These are phyloP conservation scores for Saccharomycopsis lassenensis DNA, from an alignment of 805 yeast species.

Conservation along the genomic window DNA sequence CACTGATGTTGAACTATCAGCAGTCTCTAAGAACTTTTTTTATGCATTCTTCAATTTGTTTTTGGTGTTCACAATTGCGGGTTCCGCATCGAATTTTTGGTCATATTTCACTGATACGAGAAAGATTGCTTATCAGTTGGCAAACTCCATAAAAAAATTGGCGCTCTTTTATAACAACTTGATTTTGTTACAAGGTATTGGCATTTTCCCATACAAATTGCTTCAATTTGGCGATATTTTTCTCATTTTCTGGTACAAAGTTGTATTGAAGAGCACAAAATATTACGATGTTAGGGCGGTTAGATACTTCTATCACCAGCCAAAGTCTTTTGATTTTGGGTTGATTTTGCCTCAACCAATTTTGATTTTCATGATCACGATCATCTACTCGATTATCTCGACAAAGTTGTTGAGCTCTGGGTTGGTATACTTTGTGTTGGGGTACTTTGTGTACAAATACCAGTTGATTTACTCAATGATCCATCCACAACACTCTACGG, in stretches of 20 bases:
- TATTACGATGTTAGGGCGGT: conserved; percentile 47
- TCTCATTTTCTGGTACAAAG: conserved; percentile 32
- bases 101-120: conserved; percentile 49
- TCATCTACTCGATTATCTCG: conserved; percentile 50
- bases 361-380: conserved; percentile 44
- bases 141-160: conserved; percentile 39
- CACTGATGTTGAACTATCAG: conserved; percentile 47
- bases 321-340: conserved; percentile 51
- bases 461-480: conserved; percentile 51
- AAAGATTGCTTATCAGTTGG: conserved; percentile 44
- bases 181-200: conserved; percentile 60
- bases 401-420: conserved; percentile 52
- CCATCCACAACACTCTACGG: conserved; percentile 56
- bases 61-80: conserved; percentile 49
- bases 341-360: conserved; percentile 52
- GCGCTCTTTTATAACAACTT: conserved; percentile 47
- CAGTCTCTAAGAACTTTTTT: conserved; percentile 47
- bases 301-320: conserved; percentile 41
- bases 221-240: conserved; percentile 46
- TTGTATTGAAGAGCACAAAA: too few relatives aligned
- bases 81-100: conserved; percentile 50
- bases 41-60: conserved; percentile 52
- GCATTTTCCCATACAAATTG: conserved; percentile 49
- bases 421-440: conserved; percentile 42
- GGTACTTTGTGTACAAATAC: conserved; percentile 50